A percentile compares a stretch with the other conserved stretches of the same genome.
Conservation (phyloP, 1,139 yeast species). For the Nakaseomyces sp. region DNA sequence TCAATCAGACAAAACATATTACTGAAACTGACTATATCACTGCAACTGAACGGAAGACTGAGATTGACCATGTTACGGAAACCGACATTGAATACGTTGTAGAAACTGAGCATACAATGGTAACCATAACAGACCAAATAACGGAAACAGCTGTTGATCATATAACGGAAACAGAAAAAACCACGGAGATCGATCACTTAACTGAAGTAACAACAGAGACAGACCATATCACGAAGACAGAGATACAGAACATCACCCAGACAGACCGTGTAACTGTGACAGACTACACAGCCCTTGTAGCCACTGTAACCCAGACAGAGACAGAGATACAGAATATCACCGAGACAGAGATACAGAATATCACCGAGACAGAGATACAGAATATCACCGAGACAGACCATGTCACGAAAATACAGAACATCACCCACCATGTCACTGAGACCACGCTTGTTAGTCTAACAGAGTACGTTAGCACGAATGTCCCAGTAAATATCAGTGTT, state of each 20-base stretch:
- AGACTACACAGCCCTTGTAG: background rate
- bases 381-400: background rate
- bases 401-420: background rate
- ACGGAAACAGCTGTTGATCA: background rate
- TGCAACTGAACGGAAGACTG: no score
- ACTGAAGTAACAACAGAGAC: background rate
- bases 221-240: background rate
- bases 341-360: background rate
- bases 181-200: slow-evolving; percentile 2
- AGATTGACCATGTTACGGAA: no score
- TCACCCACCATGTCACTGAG: no score
- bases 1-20: no score
- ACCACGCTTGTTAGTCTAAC: no score
- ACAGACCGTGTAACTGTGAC: background rate
- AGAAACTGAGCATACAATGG: background rate
- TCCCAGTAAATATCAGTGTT: background rate
- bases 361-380: background rate
- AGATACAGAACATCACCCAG: background rate
- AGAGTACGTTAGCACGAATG: background rate
- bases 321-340: background rate
- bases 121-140: background rate
- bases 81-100: background rate
- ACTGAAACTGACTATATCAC: no score
- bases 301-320: no score
- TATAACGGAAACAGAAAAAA: slow-evolving; percentile 4